These are phyloP conservation scores for Gracilaria domingensis DNA, from an alignment of 23 red algal species.

Conservation along the genomic window DNA sequence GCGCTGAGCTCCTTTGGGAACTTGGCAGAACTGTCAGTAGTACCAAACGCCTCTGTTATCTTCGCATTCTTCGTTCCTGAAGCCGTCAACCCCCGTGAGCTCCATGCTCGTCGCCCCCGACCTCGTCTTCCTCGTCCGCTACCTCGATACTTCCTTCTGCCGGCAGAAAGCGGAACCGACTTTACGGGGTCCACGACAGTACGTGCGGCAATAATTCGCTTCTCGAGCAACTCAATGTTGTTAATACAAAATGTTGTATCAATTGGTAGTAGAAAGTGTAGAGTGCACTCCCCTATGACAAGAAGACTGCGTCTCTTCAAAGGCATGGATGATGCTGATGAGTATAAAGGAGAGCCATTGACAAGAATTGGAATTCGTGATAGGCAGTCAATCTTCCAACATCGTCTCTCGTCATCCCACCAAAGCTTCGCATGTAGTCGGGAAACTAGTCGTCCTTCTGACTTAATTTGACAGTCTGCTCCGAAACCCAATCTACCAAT, in stretches of 20 bases:
- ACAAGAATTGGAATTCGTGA: slow-evolving; percentile 64
- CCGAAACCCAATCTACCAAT: slow-evolving; percentile 60
- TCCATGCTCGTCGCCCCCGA: background rate
- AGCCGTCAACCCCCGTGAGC: background rate
- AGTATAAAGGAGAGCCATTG: slow-evolving; percentile 56
- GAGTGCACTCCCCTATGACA: slow-evolving; percentile 60
- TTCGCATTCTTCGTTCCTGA: background rate
- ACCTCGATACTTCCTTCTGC: slow-evolving; percentile 16
- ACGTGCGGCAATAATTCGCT: slow-evolving; percentile 38
- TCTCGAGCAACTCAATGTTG: slow-evolving; percentile 53
- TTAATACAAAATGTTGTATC: slow-evolving; percentile 33
- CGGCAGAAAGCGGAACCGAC: background rate
- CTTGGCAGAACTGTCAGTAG: too few species aligned
- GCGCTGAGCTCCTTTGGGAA: too few species aligned
- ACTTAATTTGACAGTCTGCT: slow-evolving; percentile 69
- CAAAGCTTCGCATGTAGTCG: slow-evolving; percentile 51
- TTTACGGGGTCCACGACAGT: background rate
- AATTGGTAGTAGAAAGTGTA: slow-evolving; percentile 59
- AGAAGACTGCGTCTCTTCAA: slow-evolving; percentile 59
- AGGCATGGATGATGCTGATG: slow-evolving; percentile 39
- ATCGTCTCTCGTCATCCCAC: slow-evolving; percentile 29
- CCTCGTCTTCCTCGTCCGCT: slow-evolving; percentile 27
- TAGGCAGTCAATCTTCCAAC: slow-evolving; percentile 68
- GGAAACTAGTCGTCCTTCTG: slow-evolving; percentile 57
- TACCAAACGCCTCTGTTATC: background rate